Base-by-base conservation (phyloP, 202 grass and related monocot species). In the Carex sylvatica region DNA sequence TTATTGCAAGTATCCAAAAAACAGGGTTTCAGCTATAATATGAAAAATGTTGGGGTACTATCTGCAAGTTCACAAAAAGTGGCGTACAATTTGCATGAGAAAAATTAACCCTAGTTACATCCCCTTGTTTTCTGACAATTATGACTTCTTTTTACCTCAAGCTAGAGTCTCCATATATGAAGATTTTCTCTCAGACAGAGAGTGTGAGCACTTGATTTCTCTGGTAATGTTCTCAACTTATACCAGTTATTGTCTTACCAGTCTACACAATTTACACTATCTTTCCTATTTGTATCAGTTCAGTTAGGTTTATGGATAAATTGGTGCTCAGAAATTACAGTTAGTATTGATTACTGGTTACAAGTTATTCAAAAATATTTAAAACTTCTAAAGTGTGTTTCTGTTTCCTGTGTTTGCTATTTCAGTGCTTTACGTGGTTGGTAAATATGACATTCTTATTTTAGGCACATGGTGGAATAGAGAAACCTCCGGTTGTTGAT, bases 111-210 rank as follows among this genome's bases (percentile, higher is more conserved):
- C 15, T 65, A 46, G 16, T 69, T 59, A 15, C 7, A 80, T 72
- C 4, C 2, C 52, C 84, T 69, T 47, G 85, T 85, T 75, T 85
- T 73, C 47, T 69, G 36, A 85, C 78, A 81, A 85, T 46, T 84
- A 86, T 40, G 38, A 81, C 66, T 85, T 88, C 44, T 84, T 84
- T 88, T 94, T 86, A 75, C 78, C 85, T 89, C 87, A 91, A 88
- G 81, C 87, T 93, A 94, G 95, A 90, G 82, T 98, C 78, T 98
- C 92, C 81, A 88, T 92, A 79, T 98, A 93, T 86, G 87, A 98
- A 94, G 90, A 86, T 87, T 93, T 98, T 88, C 90, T 94, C 81
- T 86, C 90, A 56, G 90, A 93, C 56, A 74, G 84, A 65, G 95
- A 98, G 66, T 93, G 90, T 1, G 71, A 91, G 67, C 70, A 98